Percentiles rank a stretch among this genome's conserved stretches.
phyloP scores from a whole-genome alignment of 2,329 filamentous ascomycete genomes.

The Plectosphaerella plurivora region DNA sequence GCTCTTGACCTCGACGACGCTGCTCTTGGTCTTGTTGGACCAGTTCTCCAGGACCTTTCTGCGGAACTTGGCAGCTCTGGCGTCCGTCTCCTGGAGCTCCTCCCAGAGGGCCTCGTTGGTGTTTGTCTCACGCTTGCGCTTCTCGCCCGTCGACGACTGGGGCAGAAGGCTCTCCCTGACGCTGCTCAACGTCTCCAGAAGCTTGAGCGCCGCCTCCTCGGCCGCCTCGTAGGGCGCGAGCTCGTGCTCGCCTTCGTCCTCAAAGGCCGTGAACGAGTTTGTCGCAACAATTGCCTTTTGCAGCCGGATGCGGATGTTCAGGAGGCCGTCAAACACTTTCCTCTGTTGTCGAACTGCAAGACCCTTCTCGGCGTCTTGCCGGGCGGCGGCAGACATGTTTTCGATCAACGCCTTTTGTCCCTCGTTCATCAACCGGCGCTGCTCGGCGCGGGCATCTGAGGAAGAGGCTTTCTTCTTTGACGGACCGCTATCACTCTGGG shows the following conservation, averaged over 20 bases:
- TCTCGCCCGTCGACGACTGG: conserved; percentile 45
- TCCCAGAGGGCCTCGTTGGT: conserved; percentile 68
- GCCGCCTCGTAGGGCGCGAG: conserved; percentile 65
- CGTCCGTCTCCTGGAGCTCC: conserved; percentile 63
- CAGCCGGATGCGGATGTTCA: conserved; percentile 86
- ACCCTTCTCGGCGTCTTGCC: conserved; percentile 80
- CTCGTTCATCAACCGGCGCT: conserved; percentile 63
- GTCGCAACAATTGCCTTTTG: conserved; percentile 84
- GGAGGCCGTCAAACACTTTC: conserved; percentile 77
- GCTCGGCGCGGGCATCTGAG: conserved; percentile 44
- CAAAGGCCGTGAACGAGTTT: conserved; percentile 62
- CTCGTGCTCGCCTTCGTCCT: conserved; percentile 32
- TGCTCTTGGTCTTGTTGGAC: conserved; percentile 67
- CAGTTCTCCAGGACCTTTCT: conserved; percentile 80
- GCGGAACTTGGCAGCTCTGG: conserved; percentile 53
- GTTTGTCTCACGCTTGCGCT: conserved; percentile 56
- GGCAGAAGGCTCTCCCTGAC: conserved; percentile 60
- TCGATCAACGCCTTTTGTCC: conserved; percentile 63
- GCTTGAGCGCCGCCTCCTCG: conserved; percentile 76
- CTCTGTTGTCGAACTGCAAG: conserved; percentile 81
- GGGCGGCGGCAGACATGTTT: conserved; percentile 58
- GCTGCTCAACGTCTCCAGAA: conserved; percentile 76
- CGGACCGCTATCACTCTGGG: conserved; percentile 24
- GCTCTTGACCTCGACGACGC: conserved; percentile 50
- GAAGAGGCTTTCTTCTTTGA: conserved; percentile 23